Evolutionary conservation across 116 monocot genomes (phyloP).

Genomic region (Iris pallida): DNA sequence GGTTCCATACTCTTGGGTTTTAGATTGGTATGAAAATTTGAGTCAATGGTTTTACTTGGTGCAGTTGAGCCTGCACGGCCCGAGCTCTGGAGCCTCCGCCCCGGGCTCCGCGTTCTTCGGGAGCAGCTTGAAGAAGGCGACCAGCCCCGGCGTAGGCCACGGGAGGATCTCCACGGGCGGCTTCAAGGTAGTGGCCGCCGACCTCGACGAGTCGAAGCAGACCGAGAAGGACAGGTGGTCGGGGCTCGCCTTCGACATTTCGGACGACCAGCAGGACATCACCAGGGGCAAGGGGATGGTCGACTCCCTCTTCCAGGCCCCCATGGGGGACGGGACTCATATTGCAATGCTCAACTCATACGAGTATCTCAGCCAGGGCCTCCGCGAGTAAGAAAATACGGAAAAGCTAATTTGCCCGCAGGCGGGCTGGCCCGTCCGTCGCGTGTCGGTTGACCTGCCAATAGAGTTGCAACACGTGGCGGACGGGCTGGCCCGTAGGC

Average conservation of each 20-base stretch:
- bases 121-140: constrained; percentile 54
- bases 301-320: constrained; percentile 82
- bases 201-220: constrained; percentile 80
- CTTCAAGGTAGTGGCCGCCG: constrained; percentile 65
- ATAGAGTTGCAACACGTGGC: too few relatives aligned
- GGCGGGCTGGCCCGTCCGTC: too few relatives aligned
- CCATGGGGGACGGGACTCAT: constrained; percentile 77
- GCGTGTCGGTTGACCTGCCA: too few relatives aligned
- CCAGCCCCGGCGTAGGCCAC: constrained; percentile 20
- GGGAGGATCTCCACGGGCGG: constrained; percentile 33
- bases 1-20: too few relatives aligned
- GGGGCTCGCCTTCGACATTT: constrained; percentile 51
- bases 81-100: constrained; percentile 31
- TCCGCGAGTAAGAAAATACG: constrained; percentile 58
- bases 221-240: constrained; percentile 56
- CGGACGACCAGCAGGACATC: constrained; percentile 97
- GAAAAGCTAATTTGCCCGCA: too few relatives aligned
- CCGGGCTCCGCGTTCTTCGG: constrained; percentile 71
- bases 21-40: too few relatives aligned
- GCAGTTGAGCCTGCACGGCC: constrained; percentile 47
- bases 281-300: constrained; percentile 84
- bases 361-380: constrained; percentile 89
- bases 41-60: not conserved
- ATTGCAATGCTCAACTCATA: constrained; percentile 63
- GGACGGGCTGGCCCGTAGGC: too few relatives aligned